Base-by-base conservation (phyloP, 371 early-diverging fungal genomes). In the Smittium mucronatum region DNA sequence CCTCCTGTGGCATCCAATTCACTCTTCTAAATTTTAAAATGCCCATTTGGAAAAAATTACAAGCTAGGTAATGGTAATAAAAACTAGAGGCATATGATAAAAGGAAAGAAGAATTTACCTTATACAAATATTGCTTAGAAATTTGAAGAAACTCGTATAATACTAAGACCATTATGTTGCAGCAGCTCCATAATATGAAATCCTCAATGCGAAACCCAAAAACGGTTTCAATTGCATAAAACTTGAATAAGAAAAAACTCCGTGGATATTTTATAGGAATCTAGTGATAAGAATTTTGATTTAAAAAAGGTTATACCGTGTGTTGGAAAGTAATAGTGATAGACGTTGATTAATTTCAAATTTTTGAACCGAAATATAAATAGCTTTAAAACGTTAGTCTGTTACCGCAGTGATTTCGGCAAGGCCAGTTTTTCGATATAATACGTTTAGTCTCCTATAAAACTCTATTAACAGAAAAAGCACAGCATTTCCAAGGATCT, bases 111-210 rank as follows among this genome's bases (percentile, higher is more conserved):
- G 5, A n/a, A 61, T n/a, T 61, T 61, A 65, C 65, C 15, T 33
- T 25, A n/a, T 31, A 34, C 5, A 65, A 26, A n/a, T 65, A 34
- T 8, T 36, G n/a, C 34, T 65, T 65, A 11, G 34, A 65, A 31
- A 65, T 32, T 34, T 65, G 32, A n/a, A 65, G 34, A 11, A 65
- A n/a, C 34, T 65, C 65, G 65, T 65, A 65, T 34, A 65, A 65
- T 2, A 65, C 34, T n/a, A n/a, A 65, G 34, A 65, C 15, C 34
- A 65, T 31, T n/a, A n/a, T 65, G n/a, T 65, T 34, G 34, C 34
- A 65, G 8, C 26, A 33, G n/a, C 34, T 65, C 65, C 65, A 65
- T 25, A 65, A 11, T 5, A 65, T 36, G 34, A 65, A 65, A n/a
- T 65, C 65, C 34, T 65, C 65, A 11, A 65, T n/a, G 15, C 36